Base-by-base conservation (phyloP, 306 rosid species). In the Quercus suber region DNA sequence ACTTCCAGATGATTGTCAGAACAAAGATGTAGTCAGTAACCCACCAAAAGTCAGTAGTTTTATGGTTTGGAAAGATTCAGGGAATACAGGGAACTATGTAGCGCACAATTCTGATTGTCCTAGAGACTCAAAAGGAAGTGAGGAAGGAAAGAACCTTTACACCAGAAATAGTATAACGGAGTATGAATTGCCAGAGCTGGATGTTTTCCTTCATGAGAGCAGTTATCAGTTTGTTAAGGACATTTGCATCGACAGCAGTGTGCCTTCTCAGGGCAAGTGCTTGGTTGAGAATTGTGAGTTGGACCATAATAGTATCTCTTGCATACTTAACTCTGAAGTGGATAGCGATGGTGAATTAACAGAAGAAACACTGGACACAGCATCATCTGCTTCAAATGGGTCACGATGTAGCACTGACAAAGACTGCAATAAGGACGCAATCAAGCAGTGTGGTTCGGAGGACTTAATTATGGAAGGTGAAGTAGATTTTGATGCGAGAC, bases 121-220 rank as follows among this genome's bases (percentile, higher is more conserved):
- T 19, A 55, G 25, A 17, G 80, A 79, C 25, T 53, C 69, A 18
- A 70, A 84, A 23, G 52, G 25, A 21, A 80, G 58, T 25, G 71
- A 63, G 58, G 76, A 52, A 65, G 73, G 82, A 79, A 87, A 74
- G 51, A 85, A 43, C 18, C 76, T 70, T 52, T 60, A 69, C 28
- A 30, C 74, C 20, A 58, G 55, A 61, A 78, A 78, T 51, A 83
- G 76, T 63, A 72, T 85, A 0, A 71, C 33, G 84, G 92, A 88
- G 76, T 74, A 83, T 60, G 90, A 89, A 57, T 56, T 84, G 10
- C 96, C 97, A 11, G 97, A 94, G 77, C 68, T 94, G 9, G 97
- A 87, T 81, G 89, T 83, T 58, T 94, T 94, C 83, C 83, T 91
- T 82, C 97, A 89, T 55, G 94, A 89, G 82, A 92, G 91, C 79